Conservation (phyloP, 169 alveolate species). For the Theileria parva region DNA sequence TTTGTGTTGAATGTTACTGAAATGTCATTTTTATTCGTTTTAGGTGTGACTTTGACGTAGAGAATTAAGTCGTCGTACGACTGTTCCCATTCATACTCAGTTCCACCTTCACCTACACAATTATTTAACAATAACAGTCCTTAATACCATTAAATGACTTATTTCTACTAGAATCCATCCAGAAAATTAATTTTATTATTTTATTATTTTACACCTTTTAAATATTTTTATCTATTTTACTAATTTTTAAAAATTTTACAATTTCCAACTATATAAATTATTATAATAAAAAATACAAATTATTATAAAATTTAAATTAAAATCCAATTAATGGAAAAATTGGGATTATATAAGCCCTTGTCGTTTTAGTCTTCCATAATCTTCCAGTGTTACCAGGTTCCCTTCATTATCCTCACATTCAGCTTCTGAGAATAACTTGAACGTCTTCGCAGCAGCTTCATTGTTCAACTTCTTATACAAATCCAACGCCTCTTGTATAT, state of each 20-base stretch:
- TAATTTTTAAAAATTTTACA: not conserved
- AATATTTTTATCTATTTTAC: not conserved
- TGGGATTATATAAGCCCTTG: conserved; percentile 85
- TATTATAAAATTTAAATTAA: not conserved
- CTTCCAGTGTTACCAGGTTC: conserved; percentile 90
- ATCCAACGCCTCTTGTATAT: conserved; percentile 83
- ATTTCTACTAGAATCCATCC: not conserved
- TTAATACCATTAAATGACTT: not conserved
- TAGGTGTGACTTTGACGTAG: conserved; percentile 35
- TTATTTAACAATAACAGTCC: not conserved
- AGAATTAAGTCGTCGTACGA: conserved; percentile 40
- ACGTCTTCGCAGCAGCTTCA: conserved; percentile 86
- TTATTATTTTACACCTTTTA: not conserved
- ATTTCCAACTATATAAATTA: not conserved
- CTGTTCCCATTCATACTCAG: conserved; percentile 63
- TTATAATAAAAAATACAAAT: not conserved
- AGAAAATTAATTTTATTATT: not conserved
- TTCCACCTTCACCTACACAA: conserved; percentile 13
- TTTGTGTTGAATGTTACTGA: conserved; percentile 29
- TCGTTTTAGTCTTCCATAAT: conserved; percentile 89
- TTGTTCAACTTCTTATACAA: conserved; percentile 90
- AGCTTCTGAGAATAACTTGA: conserved; percentile 90
- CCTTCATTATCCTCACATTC: conserved; percentile 98
- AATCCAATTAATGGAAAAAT: not conserved
- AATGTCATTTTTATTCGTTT: conserved; percentile 35